Percentiles rank a stretch among this genome's conserved stretches.
These are phyloP conservation scores for Sugiyamaella grinbergsii DNA, from an alignment of 1,139 yeast genomes.

Conservation along the genomic window DNA sequence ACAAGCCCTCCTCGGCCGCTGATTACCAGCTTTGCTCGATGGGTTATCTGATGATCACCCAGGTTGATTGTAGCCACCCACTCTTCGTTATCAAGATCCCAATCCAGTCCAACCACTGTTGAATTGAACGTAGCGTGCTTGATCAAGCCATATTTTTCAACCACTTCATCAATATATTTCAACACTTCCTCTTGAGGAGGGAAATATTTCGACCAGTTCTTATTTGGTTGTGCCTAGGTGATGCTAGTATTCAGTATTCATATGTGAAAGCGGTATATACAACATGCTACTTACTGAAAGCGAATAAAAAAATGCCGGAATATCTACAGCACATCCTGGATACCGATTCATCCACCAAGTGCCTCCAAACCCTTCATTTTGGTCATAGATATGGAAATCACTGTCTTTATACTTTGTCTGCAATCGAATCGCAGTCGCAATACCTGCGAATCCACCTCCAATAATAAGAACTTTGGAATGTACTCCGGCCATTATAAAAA, in stretches of 20 bases:
- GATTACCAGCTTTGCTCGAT: constrained; percentile 21
- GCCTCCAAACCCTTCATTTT: constrained; percentile 46
- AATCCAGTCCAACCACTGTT: constrained; percentile 26
- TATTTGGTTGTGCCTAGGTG: constrained; percentile 31
- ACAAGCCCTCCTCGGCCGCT: constrained; percentile 26
- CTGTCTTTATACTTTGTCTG: constrained; percentile 19
- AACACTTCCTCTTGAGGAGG: constrained; percentile 34
- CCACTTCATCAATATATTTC: constrained; percentile 32
- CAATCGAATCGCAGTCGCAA: constrained; percentile 25
- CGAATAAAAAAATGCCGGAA: constrained; percentile 37
- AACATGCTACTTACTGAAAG: too few species aligned
- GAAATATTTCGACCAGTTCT: constrained; percentile 34
- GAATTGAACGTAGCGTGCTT: constrained; percentile 26
- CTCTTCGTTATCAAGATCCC: constrained; percentile 30
- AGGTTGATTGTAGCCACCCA: constrained; percentile 25
- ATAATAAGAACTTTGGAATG: constrained; percentile 21
- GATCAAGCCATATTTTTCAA: constrained; percentile 23
- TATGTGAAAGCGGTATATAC: too few species aligned
- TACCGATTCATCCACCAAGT: constrained; percentile 57
- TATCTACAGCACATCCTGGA: constrained; percentile 45
- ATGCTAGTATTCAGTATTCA: neutral
- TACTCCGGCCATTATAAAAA: constrained; percentile 1
- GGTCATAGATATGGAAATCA: constrained; percentile 29
- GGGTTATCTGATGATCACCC: constrained; percentile 9
- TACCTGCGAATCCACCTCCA: constrained; percentile 31